Evolutionary conservation across 2,329 filamentous ascomycete genomes (phyloP).

Genomic region (Talaromyces sp.): DNA sequence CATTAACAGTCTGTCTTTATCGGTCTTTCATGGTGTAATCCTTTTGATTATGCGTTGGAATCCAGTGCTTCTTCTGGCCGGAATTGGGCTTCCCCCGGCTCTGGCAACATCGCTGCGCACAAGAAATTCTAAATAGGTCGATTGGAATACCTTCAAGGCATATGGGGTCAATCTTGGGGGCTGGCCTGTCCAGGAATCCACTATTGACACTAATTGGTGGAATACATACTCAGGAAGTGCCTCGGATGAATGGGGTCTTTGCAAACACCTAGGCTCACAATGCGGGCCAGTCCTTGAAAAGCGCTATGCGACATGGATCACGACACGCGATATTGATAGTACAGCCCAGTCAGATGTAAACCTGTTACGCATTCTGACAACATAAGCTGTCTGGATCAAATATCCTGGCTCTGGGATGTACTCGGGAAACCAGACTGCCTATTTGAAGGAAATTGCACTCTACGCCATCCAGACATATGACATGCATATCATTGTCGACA

Average conservation of each 20-base stretch:
- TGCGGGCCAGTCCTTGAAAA: constrained; percentile 11
- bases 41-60: too few relatives aligned
- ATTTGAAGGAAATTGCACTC: constrained; percentile 11
- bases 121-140: too few relatives aligned
- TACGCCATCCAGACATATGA: constrained; percentile 23
- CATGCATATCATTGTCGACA: constrained; percentile 27
- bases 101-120: too few relatives aligned
- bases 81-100: too few relatives aligned
- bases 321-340: constrained; percentile 8
- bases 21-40: too few relatives aligned
- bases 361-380: constrained; percentile 13
- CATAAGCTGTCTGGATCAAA: constrained; percentile 18
- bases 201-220: constrained; percentile 23
- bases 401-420: constrained; percentile 26
- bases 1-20: too few relatives aligned
- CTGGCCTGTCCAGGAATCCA: constrained; percentile 25
- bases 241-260: constrained; percentile 25
- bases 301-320: constrained; percentile 11
- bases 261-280: constrained; percentile 1
- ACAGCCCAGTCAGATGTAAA: constrained; percentile 6
- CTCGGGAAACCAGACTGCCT: constrained; percentile 19
- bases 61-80: too few relatives aligned
- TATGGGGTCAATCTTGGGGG: constrained; percentile 27
- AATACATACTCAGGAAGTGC: constrained; percentile 14
- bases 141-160: constrained; percentile 24